These are phyloP conservation scores for Vaccinium darrowii DNA, from an alignment of 148 eudicot genomes.

Conservation along the genomic window DNA sequence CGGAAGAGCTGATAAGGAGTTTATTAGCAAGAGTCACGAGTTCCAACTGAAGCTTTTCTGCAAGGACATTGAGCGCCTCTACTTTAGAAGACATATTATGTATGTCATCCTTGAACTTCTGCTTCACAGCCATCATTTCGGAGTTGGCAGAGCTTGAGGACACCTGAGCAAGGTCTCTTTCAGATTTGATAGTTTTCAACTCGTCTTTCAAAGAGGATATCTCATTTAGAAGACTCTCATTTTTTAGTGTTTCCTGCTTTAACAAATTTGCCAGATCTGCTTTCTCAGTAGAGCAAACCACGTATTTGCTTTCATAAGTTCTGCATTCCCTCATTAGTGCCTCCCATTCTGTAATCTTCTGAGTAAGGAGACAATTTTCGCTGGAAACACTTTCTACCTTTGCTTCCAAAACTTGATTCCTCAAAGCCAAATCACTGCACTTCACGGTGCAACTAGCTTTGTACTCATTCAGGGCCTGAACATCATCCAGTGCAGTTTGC, in stretches of 20 bases:
- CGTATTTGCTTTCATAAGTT: conserved; percentile 48
- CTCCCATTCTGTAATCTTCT: conserved; percentile 58
- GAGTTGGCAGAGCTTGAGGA: conserved; percentile 39
- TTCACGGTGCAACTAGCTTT: conserved; percentile 38
- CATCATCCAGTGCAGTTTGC: conserved; percentile 52
- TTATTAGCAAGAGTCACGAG: conserved; percentile 54
- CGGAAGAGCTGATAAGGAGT: conserved; percentile 42
- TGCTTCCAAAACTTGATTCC: conserved; percentile 55
- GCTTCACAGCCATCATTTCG: conserved; percentile 44
- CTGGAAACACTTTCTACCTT: conserved; percentile 43
- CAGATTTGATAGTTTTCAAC: conserved; percentile 36
- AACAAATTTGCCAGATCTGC: conserved; percentile 41
- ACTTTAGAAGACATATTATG: conserved; percentile 41
- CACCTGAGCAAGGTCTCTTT: conserved; percentile 44
- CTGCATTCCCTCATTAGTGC: conserved; percentile 37
- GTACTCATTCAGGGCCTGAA: conserved; percentile 42
- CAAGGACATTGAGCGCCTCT: conserved; percentile 44
- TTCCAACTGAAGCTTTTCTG: conserved; percentile 56
- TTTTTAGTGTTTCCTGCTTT: conserved; percentile 39
- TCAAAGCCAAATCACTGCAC: conserved; percentile 51
- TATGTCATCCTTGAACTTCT: conserved; percentile 54
- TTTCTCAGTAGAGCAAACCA: conserved; percentile 56
- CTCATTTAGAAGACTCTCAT: conserved; percentile 39
- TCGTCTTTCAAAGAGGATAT: conserved; percentile 50
- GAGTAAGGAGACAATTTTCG: conserved; percentile 46